These are phyloP conservation scores for Neodidymelliopsis sp. DNA, from an alignment of 2,329 filamentous ascomycete species.

Conservation along the genomic window DNA sequence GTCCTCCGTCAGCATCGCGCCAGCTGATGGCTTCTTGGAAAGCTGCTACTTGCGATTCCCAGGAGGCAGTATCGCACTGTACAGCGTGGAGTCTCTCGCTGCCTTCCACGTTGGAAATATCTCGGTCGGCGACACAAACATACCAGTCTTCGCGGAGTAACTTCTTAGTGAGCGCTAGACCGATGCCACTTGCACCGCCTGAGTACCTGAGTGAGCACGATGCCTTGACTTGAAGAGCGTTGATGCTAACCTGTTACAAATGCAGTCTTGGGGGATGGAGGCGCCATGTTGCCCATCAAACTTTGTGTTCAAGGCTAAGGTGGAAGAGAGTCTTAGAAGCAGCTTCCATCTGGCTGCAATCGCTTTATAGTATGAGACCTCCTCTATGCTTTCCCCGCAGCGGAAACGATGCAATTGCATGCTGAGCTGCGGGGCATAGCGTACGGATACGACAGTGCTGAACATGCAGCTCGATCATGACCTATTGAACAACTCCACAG, in stretches of 20 bases:
- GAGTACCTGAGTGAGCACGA: background rate
- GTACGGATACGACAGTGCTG: no score
- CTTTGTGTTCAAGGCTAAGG: no score
- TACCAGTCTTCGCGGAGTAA: conserved; percentile 50
- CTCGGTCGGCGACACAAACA: conserved; percentile 57
- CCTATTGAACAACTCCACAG: no score
- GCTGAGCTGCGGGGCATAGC: conserved; percentile 15
- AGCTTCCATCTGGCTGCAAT: no score
- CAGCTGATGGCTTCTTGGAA: conserved; percentile 47
- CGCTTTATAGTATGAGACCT: no score
- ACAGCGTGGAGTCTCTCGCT: conserved; percentile 28
- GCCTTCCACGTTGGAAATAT: conserved; percentile 33
- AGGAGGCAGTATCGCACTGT: conserved; percentile 44
- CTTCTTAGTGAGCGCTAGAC: conserved; percentile 39
- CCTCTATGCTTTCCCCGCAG: no score
- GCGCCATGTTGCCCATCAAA: background rate
- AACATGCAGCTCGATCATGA: no score
- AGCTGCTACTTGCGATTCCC: conserved; percentile 48
- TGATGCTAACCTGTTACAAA: no score
- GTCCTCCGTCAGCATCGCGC: conserved; percentile 35
- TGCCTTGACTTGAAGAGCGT: no score
- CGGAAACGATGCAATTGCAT: no score
- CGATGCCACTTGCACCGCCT: conserved; percentile 46
- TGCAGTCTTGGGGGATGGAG: background rate
- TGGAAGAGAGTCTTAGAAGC: no score